Evolutionary conservation across 768 basidiomycete species (phyloP).

Genomic region (Xerocomus potaroensis): DNA sequence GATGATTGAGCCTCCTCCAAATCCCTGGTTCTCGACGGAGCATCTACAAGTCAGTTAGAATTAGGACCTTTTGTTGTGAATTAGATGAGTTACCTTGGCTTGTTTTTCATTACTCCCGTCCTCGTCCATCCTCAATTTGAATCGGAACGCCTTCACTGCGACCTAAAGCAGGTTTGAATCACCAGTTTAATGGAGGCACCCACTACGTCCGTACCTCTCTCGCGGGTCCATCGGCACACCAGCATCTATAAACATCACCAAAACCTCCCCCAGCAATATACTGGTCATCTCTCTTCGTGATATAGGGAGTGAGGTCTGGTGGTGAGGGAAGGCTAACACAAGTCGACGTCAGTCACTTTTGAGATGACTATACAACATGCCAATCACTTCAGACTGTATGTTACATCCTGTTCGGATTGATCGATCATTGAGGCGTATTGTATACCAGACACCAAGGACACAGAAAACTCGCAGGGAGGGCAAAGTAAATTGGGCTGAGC

Average conservation of each 20-base stretch:
- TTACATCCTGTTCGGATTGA: no score
- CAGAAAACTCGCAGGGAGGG: no score
- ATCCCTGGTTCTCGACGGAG: constrained; percentile 25
- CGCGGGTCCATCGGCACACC: not conserved
- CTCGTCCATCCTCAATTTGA: not conserved
- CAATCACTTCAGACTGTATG: no score
- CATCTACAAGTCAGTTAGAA: constrained; percentile 3
- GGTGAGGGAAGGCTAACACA: no score
- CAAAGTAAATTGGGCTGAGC: no score
- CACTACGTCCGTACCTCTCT: not conserved
- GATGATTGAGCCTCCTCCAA: constrained; percentile 25
- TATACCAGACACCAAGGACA: no score
- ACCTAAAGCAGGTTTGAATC: constrained; percentile 5
- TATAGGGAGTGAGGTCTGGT: no score
- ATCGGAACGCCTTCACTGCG: constrained; percentile 21
- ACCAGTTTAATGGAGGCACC: not conserved
- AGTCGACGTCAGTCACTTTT: no score
- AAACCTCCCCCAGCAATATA: constrained; percentile 6
- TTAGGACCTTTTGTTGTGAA: not conserved
- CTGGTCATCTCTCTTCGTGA: not conserved
- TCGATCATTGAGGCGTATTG: no score
- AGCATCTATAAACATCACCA: constrained; percentile 1
- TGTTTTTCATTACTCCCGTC: not conserved
- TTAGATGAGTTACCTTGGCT: not conserved
- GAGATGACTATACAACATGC: no score